Evolutionary conservation across 2,329 filamentous ascomycete genomes (phyloP).

Genomic region (Karstenula rhodostoma): DNA sequence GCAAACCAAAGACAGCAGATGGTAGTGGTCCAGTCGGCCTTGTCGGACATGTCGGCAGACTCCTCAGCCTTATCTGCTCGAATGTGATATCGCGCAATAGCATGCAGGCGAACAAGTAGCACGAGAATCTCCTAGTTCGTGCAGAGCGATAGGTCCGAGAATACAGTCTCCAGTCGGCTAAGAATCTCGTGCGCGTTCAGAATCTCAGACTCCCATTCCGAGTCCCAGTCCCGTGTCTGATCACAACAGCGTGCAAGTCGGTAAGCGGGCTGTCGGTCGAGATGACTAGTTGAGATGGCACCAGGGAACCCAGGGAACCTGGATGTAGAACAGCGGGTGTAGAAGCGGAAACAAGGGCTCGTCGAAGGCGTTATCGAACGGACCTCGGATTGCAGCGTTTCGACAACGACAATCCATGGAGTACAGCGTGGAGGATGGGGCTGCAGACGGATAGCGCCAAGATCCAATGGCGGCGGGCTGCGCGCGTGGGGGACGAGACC

Average conservation of each 20-base stretch:
- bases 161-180: neutral
- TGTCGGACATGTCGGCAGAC: neutral
- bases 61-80: neutral
- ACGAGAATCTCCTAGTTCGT: neutral
- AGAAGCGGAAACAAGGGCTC: slow-evolving; percentile 26
- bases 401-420: slow-evolving; percentile 8
- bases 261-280: slow-evolving; percentile 14
- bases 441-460: slow-evolving; percentile 31
- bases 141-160: neutral
- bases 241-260: neutral
- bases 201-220: neutral
- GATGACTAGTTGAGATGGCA: slow-evolving; percentile 27
- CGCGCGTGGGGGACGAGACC: slow-evolving; percentile 9
- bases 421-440: slow-evolving; percentile 21
- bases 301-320: neutral
- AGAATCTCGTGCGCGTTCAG: neutral
- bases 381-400: slow-evolving; percentile 6
- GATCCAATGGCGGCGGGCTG: slow-evolving; percentile 25
- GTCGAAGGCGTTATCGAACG: slow-evolving; percentile 12
- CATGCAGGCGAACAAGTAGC: neutral
- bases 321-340: slow-evolving; percentile 21
- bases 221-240: neutral
- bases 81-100: neutral
- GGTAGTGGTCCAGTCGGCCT: neutral
- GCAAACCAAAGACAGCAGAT: neutral